Evolutionary conservation across 495 filamentous ascomycete species (phyloP).

Genomic region (Talaromyces wortmannii): DNA sequence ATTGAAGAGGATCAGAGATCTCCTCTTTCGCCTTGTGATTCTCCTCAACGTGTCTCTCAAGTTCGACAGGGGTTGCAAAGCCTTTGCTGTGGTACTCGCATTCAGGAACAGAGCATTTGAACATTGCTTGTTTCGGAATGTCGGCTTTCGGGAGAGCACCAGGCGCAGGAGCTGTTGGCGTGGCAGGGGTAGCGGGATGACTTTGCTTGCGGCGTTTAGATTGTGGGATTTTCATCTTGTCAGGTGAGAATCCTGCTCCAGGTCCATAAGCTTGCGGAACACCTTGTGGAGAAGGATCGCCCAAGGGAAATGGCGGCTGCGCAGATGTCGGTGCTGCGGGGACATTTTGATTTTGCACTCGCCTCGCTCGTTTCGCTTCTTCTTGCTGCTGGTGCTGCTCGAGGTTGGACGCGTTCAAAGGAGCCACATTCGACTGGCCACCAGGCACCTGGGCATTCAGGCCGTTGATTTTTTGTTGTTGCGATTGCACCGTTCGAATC

Average conservation of each 20-base stretch:
- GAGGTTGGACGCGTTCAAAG: slow-evolving; percentile 60
- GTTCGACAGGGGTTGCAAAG: slow-evolving; percentile 32
- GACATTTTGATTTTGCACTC: slow-evolving; percentile 52
- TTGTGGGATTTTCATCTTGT: slow-evolving; percentile 56
- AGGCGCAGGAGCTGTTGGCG: slow-evolving; percentile 24
- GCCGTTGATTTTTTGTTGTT: slow-evolving; percentile 24
- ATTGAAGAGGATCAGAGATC: slow-evolving; percentile 41
- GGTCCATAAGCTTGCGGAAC: slow-evolving; percentile 50
- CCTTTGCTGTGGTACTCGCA: slow-evolving; percentile 40
- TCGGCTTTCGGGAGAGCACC: slow-evolving; percentile 21
- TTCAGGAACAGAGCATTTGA: slow-evolving; percentile 36
- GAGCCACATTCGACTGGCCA: slow-evolving; percentile 30
- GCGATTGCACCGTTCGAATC: slow-evolving; percentile 26
- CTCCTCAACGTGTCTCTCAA: slow-evolving; percentile 42
- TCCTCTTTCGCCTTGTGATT: slow-evolving; percentile 37
- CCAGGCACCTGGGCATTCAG: slow-evolving; percentile 14
- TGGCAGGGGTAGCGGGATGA: slow-evolving; percentile 25
- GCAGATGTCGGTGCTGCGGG: slow-evolving; percentile 60
- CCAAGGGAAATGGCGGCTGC: slow-evolving; percentile 61
- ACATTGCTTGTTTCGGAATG: slow-evolving; percentile 11
- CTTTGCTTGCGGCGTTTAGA: slow-evolving; percentile 52
- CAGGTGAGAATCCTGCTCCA: slow-evolving; percentile 31
- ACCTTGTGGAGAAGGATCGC: slow-evolving; percentile 64
- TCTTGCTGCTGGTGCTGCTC: slow-evolving; percentile 40
- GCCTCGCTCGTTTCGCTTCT: slow-evolving; percentile 30